Base-by-base conservation (phyloP, 2,329 filamentous ascomycete genomes). In the Calonectria henricotiae region DNA sequence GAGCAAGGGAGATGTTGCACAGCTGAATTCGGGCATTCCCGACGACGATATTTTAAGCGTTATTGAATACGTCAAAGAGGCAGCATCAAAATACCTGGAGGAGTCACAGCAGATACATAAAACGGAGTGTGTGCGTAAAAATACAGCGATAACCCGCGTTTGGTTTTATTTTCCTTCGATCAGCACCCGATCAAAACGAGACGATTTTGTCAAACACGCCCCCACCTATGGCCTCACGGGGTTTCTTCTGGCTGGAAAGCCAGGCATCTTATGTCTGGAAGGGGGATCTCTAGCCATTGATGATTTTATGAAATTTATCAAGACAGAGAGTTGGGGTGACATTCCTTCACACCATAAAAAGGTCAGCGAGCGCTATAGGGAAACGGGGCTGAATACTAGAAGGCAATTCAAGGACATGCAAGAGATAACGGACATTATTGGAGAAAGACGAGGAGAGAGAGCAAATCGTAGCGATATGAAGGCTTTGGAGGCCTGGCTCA, bases 101-200 rank as follows among this genome's bases (percentile, higher is more conserved):
- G 54, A 43, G 1, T 72, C 76, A 32, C 71, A 73, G 37, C 55
- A 67, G 44, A 15, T 12, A 41, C 64, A 60, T 32, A 12, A 12
- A 15, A 55, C 49, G 1, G 3, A 30, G 0, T 23, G 23, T 15
- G 39, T 12, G 2, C 54, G 23, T 2, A 7, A 55, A 23, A 70
- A 73, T 4, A 75, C 68, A 0, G 77, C 83, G 0, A 74, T 87
- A 0, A 84, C 88, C 3, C 82, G 89, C 9, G 89, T 88, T 1
- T 91, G 89, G 89, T 91, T 91, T 75, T 91, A 91, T 78, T 90
- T 91, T 71, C 89, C 89, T 0, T 90, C 88, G 1, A 86, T 91
- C 65, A 88, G 86, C 46, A 91, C 89, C 0, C 86, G 89, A 3
- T 84, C 85, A 54, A 91, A 91, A 74, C 83, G 89, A 55, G 85